Percentiles rank a stretch among this genome's conserved stretches.
Evolutionary conservation across 805 yeast species (phyloP).

Genomic region (Pichia scutulata): DNA sequence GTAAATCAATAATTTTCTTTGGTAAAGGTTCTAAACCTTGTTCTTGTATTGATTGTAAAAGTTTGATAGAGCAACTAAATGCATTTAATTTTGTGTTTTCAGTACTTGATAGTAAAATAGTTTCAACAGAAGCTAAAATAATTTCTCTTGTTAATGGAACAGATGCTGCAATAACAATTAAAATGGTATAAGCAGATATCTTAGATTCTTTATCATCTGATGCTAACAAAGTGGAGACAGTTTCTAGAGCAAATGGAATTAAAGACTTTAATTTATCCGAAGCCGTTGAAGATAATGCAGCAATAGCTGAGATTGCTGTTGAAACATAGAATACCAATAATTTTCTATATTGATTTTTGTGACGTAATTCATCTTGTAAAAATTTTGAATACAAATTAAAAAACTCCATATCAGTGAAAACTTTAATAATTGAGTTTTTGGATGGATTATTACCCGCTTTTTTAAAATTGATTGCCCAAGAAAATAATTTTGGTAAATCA

Average conservation of each 20-base stretch:
- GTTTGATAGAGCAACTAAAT: slow-evolving; percentile 38
- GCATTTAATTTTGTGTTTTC: slow-evolving; percentile 27
- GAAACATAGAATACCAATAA: slow-evolving; percentile 77
- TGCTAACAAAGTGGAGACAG: slow-evolving; percentile 46
- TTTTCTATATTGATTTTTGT: slow-evolving; percentile 52
- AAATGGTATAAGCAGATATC: slow-evolving; percentile 73
- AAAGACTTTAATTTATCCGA: slow-evolving; percentile 37
- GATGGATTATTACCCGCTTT: slow-evolving; percentile 54
- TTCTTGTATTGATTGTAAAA: slow-evolving; percentile 40
- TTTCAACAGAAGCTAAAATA: slow-evolving; percentile 52
- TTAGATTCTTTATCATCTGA: slow-evolving; percentile 53
- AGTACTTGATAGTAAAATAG: slow-evolving; percentile 32
- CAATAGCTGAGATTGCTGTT: slow-evolving; percentile 56
- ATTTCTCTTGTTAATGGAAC: slow-evolving; percentile 54
- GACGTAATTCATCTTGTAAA: slow-evolving; percentile 40
- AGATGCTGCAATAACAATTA: slow-evolving; percentile 71
- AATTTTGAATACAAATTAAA: slow-evolving; percentile 58
- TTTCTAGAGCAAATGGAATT: slow-evolving; percentile 52
- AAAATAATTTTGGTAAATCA: slow-evolving; percentile 69
- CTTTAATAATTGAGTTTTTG: slow-evolving; percentile 58
- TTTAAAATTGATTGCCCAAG: slow-evolving; percentile 63
- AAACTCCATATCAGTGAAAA: slow-evolving; percentile 63
- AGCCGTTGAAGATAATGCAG: slow-evolving; percentile 44
- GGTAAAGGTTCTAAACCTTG: slow-evolving; percentile 25
- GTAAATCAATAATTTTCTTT: slow-evolving; percentile 11